These are phyloP conservation scores for Trichocladium uniseriatum DNA, from an alignment of 495 filamentous ascomycete species.

Conservation along the genomic window DNA sequence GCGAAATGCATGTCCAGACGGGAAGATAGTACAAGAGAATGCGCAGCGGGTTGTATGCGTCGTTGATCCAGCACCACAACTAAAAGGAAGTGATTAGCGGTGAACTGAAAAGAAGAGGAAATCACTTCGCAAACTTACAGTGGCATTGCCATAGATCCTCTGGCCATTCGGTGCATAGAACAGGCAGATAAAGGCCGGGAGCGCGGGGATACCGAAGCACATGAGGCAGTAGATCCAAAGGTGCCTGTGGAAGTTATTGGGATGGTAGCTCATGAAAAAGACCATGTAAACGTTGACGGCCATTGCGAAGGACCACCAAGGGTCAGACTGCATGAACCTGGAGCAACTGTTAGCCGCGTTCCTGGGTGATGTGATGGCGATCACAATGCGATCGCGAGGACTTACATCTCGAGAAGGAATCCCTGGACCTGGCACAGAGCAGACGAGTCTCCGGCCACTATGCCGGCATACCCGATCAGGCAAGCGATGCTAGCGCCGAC, in stretches of 20 bases:
- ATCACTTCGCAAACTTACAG: conserved; percentile 25
- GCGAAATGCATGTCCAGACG: conserved; percentile 68
- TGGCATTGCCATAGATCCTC: conserved; percentile 64
- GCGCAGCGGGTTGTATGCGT: conserved; percentile 58
- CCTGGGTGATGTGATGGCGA: too few species aligned
- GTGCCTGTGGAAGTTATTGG: conserved; percentile 52
- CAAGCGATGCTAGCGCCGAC: conserved; percentile 67
- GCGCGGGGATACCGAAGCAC: conserved; percentile 68
- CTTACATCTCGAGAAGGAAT: conserved; percentile 57
- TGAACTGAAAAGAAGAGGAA: background rate
- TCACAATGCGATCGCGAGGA: conserved; percentile 38
- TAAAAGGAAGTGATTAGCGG: conserved; percentile 9
- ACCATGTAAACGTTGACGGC: conserved; percentile 79
- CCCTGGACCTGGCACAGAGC: conserved; percentile 66
- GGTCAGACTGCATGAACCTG: conserved; percentile 52
- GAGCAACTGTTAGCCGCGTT: conserved; percentile 1
- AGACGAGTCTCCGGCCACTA: conserved; percentile 42
- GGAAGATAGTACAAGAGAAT: conserved; percentile 74
- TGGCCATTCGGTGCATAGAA: conserved; percentile 38
- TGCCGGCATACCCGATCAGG: conserved; percentile 51
- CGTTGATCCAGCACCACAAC: conserved; percentile 82
- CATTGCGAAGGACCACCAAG: conserved; percentile 63
- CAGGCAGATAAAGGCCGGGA: conserved; percentile 60
- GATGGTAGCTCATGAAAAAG: conserved; percentile 65
- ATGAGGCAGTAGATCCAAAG: conserved; percentile 60